Conservation (phyloP, 176 grass and related monocot species). For the Musa troglodytarum region DNA sequence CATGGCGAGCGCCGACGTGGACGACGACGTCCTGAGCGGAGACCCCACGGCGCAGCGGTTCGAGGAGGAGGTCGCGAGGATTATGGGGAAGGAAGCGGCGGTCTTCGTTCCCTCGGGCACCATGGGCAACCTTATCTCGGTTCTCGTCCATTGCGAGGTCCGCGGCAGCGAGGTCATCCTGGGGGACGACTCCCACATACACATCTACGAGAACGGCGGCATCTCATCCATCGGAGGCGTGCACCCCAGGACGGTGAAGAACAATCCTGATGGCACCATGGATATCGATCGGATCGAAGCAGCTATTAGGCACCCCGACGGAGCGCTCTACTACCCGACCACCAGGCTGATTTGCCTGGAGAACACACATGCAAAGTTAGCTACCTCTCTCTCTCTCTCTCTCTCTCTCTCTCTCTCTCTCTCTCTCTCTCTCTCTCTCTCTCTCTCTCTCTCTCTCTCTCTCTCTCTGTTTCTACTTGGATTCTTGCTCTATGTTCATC, state of each 20-base stretch:
- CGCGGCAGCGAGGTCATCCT: slow-evolving; percentile 87
- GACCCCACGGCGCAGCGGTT: slow-evolving; percentile 68
- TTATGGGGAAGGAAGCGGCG: slow-evolving; percentile 75
- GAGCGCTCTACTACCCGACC: slow-evolving; percentile 54
- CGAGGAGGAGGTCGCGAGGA: slow-evolving; percentile 55
- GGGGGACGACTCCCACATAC: slow-evolving; percentile 78
- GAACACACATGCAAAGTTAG: slow-evolving; percentile 95
- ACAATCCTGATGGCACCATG: slow-evolving; percentile 81
- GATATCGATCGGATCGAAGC: slow-evolving; percentile 55
- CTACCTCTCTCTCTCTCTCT: no score
- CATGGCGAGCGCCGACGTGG: slow-evolving; percentile 83
- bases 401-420: no score
- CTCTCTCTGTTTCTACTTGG: background rate
- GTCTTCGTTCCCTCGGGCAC: slow-evolving; percentile 93
- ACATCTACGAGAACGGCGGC: slow-evolving; percentile 88
- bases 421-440: no score
- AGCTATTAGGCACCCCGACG: slow-evolving; percentile 41
- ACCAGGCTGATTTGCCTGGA: slow-evolving; percentile 90
- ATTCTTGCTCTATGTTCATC: background rate
- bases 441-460: background rate
- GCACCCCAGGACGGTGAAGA: slow-evolving; percentile 57
- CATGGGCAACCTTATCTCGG: slow-evolving; percentile 88
- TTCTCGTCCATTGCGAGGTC: slow-evolving; percentile 72
- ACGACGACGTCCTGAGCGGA: slow-evolving; percentile 69
- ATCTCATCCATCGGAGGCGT: slow-evolving; percentile 79